Evolutionary conservation across 345 rosid species (phyloP).

Genomic region (Aethionema arabicum): DNA sequence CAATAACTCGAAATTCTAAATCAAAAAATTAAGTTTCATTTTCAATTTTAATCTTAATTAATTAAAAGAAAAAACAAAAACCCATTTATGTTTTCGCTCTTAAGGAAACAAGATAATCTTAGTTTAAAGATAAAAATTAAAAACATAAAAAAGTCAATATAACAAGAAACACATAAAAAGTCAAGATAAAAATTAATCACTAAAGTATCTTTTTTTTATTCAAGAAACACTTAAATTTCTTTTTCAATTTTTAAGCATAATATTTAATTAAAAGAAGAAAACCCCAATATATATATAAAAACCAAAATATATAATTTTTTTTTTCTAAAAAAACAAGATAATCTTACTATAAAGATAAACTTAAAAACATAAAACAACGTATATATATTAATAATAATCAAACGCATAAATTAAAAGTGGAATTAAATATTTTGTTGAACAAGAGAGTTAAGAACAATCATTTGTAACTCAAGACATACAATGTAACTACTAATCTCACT

Average conservation of each 20-base stretch:
- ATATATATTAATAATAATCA: constrained; percentile 7
- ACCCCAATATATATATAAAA: too few relatives aligned
- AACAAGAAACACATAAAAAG: too few relatives aligned
- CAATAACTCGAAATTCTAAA: not conserved
- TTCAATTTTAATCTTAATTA: not conserved
- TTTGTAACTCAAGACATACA: constrained; percentile 49
- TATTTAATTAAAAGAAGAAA: too few relatives aligned
- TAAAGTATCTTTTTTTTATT: too few relatives aligned
- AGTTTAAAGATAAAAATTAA: constrained; percentile 5
- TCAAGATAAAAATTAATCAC: too few relatives aligned
- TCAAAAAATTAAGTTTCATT: too few relatives aligned
- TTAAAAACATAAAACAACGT: too few relatives aligned
- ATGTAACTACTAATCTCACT: constrained; percentile 45
- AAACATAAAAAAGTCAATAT: not conserved
- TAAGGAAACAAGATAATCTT: constrained; percentile 9
- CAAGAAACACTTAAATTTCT: too few relatives aligned
- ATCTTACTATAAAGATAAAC: too few relatives aligned
- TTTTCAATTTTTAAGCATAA: too few relatives aligned
- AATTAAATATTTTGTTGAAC: constrained; percentile 34
- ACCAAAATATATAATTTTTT: too few relatives aligned
- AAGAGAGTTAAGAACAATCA: constrained; percentile 40
- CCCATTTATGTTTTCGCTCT: constrained; percentile 13
- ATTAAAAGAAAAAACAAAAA: constrained; percentile 3
- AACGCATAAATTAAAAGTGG: constrained; percentile 25
- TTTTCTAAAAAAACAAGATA: too few relatives aligned